A percentile compares a stretch with the other conserved stretches of the same genome.
Evolutionary conservation across 768 basidiomycete species (phyloP).

Genomic region (Saitozyma podzolica): DNA sequence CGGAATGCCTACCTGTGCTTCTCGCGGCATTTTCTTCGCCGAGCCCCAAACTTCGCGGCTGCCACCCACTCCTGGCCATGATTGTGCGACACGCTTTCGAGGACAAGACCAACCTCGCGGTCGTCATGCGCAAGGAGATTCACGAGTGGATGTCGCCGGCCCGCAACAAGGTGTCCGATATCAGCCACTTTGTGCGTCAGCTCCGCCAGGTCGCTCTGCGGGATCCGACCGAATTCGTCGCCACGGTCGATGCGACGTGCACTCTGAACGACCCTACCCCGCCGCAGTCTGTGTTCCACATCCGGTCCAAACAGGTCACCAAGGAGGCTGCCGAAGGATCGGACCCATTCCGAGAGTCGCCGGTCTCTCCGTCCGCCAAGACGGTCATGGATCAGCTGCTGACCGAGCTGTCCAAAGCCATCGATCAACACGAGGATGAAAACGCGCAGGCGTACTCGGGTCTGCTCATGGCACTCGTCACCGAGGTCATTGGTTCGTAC

Average conservation of each 20-base stretch:
- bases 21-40: conserved; percentile 60
- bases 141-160: conserved; percentile 75
- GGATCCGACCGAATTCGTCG: conserved; percentile 72
- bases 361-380: background rate
- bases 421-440: conserved; percentile 11
- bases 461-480: conserved; percentile 56
- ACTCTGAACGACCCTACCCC: conserved; percentile 68
- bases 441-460: conserved; percentile 17
- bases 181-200: conserved; percentile 70
- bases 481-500: conserved; percentile 91
- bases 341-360: conserved; percentile 25
- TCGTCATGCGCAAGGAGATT: conserved; percentile 78
- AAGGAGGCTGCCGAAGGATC: conserved; percentile 10
- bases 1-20: conserved; percentile 66
- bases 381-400: conserved; percentile 12
- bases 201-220: conserved; percentile 78
- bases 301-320: conserved; percentile 59
- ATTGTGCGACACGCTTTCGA: conserved; percentile 92
- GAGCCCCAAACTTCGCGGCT: conserved; percentile 57
- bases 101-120: conserved; percentile 62
- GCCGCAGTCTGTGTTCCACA: conserved; percentile 57
- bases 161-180: conserved; percentile 64
- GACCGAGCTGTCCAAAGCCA: conserved; percentile 7
- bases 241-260: conserved; percentile 69
- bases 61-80: conserved; percentile 78